phyloP scores from a whole-genome alignment of 352 stramenopile species.

The Phytophthora idaei region DNA sequence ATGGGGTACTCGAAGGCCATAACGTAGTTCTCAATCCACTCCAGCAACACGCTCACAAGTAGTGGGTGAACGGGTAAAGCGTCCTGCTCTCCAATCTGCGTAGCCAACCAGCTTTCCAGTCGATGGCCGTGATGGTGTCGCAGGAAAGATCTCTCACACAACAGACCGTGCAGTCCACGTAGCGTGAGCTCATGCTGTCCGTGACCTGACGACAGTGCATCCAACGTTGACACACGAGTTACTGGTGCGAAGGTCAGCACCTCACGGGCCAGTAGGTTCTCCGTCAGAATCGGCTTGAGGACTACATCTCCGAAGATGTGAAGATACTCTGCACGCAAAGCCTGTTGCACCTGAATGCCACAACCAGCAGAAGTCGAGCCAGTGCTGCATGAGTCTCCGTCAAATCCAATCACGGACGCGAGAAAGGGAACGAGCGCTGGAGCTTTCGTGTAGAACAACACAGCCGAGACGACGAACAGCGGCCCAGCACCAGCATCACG shows the following conservation, averaged over 20 bases:
- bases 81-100: conserved; percentile 44
- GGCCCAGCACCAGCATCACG: conserved; percentile 48
- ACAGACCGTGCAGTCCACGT: conserved; percentile 52
- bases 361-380: conserved; percentile 17
- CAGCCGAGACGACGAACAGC: conserved; percentile 65
- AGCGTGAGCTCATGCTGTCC: conserved; percentile 62
- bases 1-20: conserved; percentile 81
- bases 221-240: conserved; percentile 32
- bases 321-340: conserved; percentile 59
- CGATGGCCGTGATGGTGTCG: conserved; percentile 60
- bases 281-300: conserved; percentile 70
- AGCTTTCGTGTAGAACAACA: conserved; percentile 76
- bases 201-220: conserved; percentile 30
- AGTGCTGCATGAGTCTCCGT: conserved; percentile 22
- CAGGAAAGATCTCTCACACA: conserved; percentile 74
- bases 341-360: conserved; percentile 38
- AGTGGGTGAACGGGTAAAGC: conserved; percentile 61
- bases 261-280: conserved; percentile 66
- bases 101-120: conserved; percentile 59
- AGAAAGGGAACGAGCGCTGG: conserved; percentile 61
- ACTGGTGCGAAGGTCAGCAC: conserved; percentile 53
- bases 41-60: conserved; percentile 54
- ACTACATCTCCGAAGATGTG: conserved; percentile 65
- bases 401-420: conserved; percentile 43
- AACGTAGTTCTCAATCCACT: conserved; percentile 82